Base-by-base conservation (phyloP, 352 stramenopile genomes). In the Globisporangium apiculatum region DNA sequence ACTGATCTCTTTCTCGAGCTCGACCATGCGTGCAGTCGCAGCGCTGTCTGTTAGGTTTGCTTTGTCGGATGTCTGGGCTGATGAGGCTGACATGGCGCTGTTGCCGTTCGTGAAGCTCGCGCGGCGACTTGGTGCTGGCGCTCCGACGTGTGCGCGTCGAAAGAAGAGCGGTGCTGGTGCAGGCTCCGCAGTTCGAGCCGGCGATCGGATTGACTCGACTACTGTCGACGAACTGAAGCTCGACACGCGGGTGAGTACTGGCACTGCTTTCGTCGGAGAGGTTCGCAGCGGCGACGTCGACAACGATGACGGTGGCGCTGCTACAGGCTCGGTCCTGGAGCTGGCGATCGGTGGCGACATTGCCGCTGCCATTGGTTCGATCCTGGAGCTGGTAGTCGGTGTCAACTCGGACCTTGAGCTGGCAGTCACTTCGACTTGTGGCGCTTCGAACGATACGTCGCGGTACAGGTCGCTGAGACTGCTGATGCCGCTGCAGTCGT, bases 1-100 rank as follows among this genome's bases (percentile, higher is more conserved):
- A 58, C 58, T 69, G 49, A 89, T 86, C 64, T 87, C 79, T n/a
- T 62, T 68, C 49, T 89, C 76, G 5, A 89, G 67, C 56, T 87
- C 79, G 2, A 57, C 56, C n/a, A 87, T 55, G 15, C 79, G 74
- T 2, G 62, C 40, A 62, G 59, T 51, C 60, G 58, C 54, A 9
- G 56, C 56, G 2, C 17, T 15, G 31, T 38, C 42, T 4, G 18
- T 55, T 53, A 51, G 51, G 11, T 24, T 64, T 38, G 46, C 36
- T 51, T 55, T 59, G 3, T 37, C 52, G 4, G 24, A 43, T 24
- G n/a, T 17, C 38, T 7, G 40, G 0, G 51, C 11, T 7, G 40
- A 43, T 43, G 40, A 12, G 7, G 40, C 52, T n/a, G 18, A 24
- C 14, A 31, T 17, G 11, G 14, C 49, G n/a, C 49, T 42, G 31